Percentiles rank a stretch among this genome's conserved stretches.
Evolutionary conservation across 2,329 filamentous ascomycete species (phyloP).

Genomic region (Diaporthe capsici): DNA sequence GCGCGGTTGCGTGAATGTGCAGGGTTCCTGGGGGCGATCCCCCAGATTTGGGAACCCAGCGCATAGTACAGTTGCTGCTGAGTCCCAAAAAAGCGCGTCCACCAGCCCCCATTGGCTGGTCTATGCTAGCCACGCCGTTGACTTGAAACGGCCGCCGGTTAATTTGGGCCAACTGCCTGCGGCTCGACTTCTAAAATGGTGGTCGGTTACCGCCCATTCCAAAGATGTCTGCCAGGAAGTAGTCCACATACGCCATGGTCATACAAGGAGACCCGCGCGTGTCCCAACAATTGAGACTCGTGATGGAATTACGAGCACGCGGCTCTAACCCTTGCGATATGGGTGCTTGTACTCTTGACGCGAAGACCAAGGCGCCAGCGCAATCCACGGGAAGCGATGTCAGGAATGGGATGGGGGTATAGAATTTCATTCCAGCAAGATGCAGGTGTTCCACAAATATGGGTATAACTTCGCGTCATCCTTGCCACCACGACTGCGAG

Average conservation of each 20-base stretch:
- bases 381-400: not conserved
- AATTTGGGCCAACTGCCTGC: slow-evolving; percentile 29
- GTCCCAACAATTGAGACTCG: not conserved
- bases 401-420: not conserved
- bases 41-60: slow-evolving; percentile 14
- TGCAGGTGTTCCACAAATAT: not conserved
- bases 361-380: not conserved
- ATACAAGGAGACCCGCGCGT: not conserved
- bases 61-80: slow-evolving; percentile 6
- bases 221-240: not conserved
- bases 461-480: slow-evolving; percentile 30
- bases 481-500: not conserved
- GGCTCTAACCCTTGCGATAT: not conserved
- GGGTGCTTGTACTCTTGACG: not conserved
- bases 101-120: slow-evolving; percentile 31
- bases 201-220: not conserved
- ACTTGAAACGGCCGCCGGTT: slow-evolving; percentile 36
- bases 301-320: not conserved
- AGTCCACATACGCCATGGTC: not conserved
- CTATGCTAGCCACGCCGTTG: slow-evolving; percentile 17
- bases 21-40: slow-evolving; percentile 31
- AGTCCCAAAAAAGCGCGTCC: slow-evolving; percentile 26
- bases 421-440: not conserved
- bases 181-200: not conserved
- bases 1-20: slow-evolving; percentile 22